Evolutionary conservation across 2,329 filamentous ascomycete genomes (phyloP).

Genomic region (Fusarium tricinctum): DNA sequence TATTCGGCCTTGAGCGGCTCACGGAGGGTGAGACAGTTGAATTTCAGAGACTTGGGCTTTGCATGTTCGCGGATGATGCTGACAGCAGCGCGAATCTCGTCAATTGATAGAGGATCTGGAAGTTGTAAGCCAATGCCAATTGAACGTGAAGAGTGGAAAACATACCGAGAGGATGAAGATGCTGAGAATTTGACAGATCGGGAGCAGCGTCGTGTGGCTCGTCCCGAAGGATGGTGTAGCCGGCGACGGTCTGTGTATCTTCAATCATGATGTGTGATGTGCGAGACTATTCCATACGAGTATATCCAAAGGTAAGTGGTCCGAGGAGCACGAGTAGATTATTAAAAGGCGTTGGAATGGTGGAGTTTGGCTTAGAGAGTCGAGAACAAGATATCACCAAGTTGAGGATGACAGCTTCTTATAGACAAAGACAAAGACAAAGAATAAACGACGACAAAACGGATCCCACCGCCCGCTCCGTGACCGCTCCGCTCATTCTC

Average conservation of each 20-base stretch:
- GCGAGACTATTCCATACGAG: slow-evolving; percentile 50
- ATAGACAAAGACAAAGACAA: slow-evolving; percentile 33
- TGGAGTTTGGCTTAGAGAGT: background rate
- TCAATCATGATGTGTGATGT: slow-evolving; percentile 58
- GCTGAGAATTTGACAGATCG: slow-evolving; percentile 51
- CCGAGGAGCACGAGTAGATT: background rate
- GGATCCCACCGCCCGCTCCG: slow-evolving; percentile 25
- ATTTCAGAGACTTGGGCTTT: slow-evolving; percentile 54
- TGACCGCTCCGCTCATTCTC: slow-evolving; percentile 39
- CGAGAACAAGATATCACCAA: background rate
- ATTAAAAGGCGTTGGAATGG: background rate
- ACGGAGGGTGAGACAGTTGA: slow-evolving; percentile 76
- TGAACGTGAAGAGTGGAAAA: background rate
- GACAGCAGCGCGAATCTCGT: slow-evolving; percentile 66
- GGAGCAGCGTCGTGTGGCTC: slow-evolving; percentile 57
- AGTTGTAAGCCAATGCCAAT: slow-evolving; percentile 16
- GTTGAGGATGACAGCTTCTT: slow-evolving; percentile 44
- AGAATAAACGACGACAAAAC: background rate
- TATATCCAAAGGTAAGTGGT: slow-evolving; percentile 14
- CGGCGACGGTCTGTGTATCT: slow-evolving; percentile 61
- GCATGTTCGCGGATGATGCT: slow-evolving; percentile 62
- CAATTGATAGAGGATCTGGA: slow-evolving; percentile 65
- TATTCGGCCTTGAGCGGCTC: slow-evolving; percentile 76
- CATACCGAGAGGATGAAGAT: slow-evolving; percentile 57
- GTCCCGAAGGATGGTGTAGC: slow-evolving; percentile 62